Base-by-base conservation (phyloP, 495 filamentous ascomycete genomes). In the Podospora australis region DNA sequence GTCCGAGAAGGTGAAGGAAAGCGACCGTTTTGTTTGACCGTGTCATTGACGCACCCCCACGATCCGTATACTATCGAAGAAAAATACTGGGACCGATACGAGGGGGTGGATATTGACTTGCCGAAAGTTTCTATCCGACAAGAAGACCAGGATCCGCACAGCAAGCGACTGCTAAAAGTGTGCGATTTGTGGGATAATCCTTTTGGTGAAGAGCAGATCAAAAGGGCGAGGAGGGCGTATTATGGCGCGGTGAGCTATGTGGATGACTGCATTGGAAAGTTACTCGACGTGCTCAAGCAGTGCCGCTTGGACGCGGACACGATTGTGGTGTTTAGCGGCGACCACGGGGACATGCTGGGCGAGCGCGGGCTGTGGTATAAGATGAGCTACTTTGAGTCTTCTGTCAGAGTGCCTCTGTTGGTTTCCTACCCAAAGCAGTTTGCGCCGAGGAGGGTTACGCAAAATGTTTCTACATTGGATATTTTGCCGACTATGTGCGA, bases 291-390 rank as follows among this genome's bases (percentile, higher is more conserved):
- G 1, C 73, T 95, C 14, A 79, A 87, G 55, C 70, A 84, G 44
- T 90, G 86, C 65, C 78, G 79, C 1, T 72, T 95, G 36, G 80
- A 81, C 43, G 79, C 90, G 14, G 77, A 92, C 62, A 94, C 88
- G 4, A 87, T 95, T 47, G 71, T 95, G 39, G 73, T 94, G 39
- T 95, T 95, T 67, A 87, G 80, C 41, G 86, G 88, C 40, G 88
- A 95, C 56, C 88, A 95, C 63, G 88, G 88, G 44, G 88, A 95
- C 62, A 94, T 94, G 88, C 79, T 95, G 7, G 88, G 88, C 28
- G 88, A 95, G 67, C 78, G 88, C 20, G 85, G 85, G 0, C 67
- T 95, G 29, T 95, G 88, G 88, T 95, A 95, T 73, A 95, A 95
- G 73, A 95, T 95, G 88, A 82, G 74, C 52, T 95, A 87, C 73